Evolutionary conservation across 352 stramenopile species (phyloP).

Genomic region (Pythium dissotocum): DNA sequence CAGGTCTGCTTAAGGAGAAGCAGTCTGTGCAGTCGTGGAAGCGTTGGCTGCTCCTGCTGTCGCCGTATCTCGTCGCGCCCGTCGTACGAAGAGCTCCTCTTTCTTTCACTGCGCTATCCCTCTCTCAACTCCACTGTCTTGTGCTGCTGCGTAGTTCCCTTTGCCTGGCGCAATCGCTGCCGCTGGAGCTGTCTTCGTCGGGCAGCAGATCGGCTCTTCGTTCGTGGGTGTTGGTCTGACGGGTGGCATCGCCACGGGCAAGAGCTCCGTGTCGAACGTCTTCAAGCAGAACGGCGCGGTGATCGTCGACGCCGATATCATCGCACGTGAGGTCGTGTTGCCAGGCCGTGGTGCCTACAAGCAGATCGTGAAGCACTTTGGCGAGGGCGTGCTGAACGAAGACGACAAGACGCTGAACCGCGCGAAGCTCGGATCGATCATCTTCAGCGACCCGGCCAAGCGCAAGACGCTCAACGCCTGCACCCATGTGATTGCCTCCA

Average conservation of each 20-base stretch:
- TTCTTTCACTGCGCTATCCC: background rate
- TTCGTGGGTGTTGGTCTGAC: conserved; percentile 79
- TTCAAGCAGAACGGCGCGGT: conserved; percentile 59
- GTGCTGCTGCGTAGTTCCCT: conserved; percentile 40
- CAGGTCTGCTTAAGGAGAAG: conserved; percentile 59
- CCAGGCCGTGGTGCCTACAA: conserved; percentile 73
- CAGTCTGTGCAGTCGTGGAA: conserved; percentile 39
- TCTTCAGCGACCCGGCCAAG: conserved; percentile 77
- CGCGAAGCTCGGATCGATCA: conserved; percentile 80
- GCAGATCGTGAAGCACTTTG: conserved; percentile 75
- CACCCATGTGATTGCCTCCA: conserved; percentile 49
- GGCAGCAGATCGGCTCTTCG: conserved; percentile 50
- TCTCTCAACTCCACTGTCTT: background rate
- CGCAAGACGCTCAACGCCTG: conserved; percentile 78
- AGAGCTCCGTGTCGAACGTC: conserved; percentile 73
- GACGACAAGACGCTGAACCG: conserved; percentile 80
- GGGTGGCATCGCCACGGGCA: conserved; percentile 83
- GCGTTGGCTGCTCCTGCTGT: conserved; percentile 45
- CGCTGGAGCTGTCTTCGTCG: conserved; percentile 35
- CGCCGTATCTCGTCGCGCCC: conserved; percentile 28
- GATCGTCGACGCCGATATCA: conserved; percentile 83
- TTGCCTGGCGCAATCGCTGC: conserved; percentile 30
- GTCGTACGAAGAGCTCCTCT: conserved; percentile 35
- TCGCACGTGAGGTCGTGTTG: conserved; percentile 78
- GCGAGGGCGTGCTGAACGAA: conserved; percentile 66